Conservation (phyloP, 2,329 filamentous ascomycete species). For the Ceratocystis lukuohia region DNA sequence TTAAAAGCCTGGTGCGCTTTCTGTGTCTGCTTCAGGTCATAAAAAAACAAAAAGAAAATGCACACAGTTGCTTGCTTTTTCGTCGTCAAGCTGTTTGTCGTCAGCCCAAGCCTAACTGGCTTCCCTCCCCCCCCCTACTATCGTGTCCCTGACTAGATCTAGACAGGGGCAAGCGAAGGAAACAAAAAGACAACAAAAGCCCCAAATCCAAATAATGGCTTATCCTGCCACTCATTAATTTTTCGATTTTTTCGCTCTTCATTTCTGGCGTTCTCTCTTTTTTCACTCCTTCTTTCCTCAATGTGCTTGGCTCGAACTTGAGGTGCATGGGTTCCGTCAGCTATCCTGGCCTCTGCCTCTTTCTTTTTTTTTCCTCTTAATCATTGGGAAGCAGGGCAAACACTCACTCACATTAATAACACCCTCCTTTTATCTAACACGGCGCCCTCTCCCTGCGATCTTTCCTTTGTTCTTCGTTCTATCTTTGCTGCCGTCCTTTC, state of each 20-base stretch:
- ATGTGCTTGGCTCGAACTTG: background rate
- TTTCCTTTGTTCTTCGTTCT: background rate
- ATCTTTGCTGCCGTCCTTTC: background rate
- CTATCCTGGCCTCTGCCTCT: constrained; percentile 2
- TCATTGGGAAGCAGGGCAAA: background rate
- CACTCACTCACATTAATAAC: background rate
- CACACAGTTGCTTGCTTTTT: background rate
- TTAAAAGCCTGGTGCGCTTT: background rate
- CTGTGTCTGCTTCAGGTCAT: background rate
- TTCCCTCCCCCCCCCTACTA: background rate
- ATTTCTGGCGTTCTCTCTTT: background rate
- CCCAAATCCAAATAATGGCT: background rate
- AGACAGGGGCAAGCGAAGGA: background rate
- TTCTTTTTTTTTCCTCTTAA: background rate
- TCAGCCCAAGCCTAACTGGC: background rate
- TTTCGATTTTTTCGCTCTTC: background rate
- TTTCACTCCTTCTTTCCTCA: background rate
- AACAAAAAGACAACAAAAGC: background rate
- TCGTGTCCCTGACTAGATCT: background rate
- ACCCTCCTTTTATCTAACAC: constrained; percentile 5
- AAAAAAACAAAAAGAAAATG: background rate
- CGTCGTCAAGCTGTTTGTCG: background rate
- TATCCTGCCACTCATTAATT: background rate
- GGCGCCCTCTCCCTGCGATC: background rate
- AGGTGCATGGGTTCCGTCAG: background rate